A percentile compares a stretch with the other conserved stretches of the same genome.
phyloP scores from a whole-genome alignment of 2,329 filamentous ascomycete species.

The Xylaria polymorpha region DNA sequence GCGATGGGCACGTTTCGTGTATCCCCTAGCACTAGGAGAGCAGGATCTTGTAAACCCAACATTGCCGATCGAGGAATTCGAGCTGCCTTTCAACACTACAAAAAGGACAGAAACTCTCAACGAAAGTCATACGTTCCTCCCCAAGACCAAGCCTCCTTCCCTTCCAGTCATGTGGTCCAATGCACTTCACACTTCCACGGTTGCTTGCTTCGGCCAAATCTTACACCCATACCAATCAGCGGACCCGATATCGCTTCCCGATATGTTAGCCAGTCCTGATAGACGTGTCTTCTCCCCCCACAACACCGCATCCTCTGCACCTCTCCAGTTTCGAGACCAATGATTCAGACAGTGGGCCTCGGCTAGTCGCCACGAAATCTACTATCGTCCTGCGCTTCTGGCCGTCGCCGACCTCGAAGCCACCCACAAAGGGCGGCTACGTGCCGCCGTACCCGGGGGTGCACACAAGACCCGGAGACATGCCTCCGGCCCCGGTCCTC shows the following conservation, averaged over 20 bases:
- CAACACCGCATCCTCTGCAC: constrained; percentile 60
- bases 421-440: background rate
- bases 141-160: constrained; percentile 24
- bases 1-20: constrained; percentile 52
- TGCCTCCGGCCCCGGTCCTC: constrained; percentile 49
- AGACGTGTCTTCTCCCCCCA: constrained; percentile 57
- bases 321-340: constrained; percentile 52
- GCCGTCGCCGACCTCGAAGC: constrained; percentile 47
- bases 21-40: constrained; percentile 34
- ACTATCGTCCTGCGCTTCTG: constrained; percentile 61
- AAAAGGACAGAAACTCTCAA: constrained; percentile 3
- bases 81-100: constrained; percentile 41
- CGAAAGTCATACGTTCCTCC: background rate
- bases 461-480: too few species aligned
- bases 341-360: constrained; percentile 37
- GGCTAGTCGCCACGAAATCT: constrained; percentile 44
- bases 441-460: too few species aligned
- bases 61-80: constrained; percentile 34
- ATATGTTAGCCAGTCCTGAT: constrained; percentile 38
- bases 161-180: constrained; percentile 44
- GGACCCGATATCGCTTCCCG: constrained; percentile 25
- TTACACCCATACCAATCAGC: constrained; percentile 48
- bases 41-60: background rate
- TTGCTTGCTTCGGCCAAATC: constrained; percentile 64
- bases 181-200: constrained; percentile 46